Evolutionary conservation across 257 asterid species (phyloP).

Genomic region (Rehmannia glutinosa): DNA sequence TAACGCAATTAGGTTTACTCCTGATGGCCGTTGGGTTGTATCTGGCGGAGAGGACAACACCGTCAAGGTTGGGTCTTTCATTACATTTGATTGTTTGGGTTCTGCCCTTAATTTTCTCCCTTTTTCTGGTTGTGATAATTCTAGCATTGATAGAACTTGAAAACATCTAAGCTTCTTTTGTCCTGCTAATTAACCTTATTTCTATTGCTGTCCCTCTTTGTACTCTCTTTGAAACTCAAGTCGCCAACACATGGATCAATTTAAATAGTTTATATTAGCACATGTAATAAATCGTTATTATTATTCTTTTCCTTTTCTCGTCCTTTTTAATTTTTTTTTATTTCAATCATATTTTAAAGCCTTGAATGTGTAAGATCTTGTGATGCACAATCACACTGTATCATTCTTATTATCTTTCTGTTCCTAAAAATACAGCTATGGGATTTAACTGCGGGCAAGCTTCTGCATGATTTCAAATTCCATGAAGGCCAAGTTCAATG

Average conservation of each 20-base stretch:
- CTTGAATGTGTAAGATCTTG: neutral
- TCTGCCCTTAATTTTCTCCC: neutral
- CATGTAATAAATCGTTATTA: neutral
- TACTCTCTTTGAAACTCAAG: neutral
- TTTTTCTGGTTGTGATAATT: constrained; percentile 12
- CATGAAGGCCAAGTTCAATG: constrained; percentile 94
- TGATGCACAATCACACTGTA: neutral
- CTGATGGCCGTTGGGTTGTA: constrained; percentile 99
- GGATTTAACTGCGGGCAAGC: constrained; percentile 99
- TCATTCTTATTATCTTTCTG: constrained; percentile 16
- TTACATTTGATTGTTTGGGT: constrained; percentile 11
- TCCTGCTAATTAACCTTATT: neutral
- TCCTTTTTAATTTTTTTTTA: neutral
- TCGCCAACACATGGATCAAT: neutral
- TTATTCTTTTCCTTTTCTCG: neutral
- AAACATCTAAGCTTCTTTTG: constrained; percentile 7
- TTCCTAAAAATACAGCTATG: constrained; percentile 70
- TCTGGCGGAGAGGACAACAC: constrained; percentile 99
- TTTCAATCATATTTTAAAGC: neutral
- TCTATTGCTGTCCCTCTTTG: constrained; percentile 3
- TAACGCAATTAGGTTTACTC: constrained; percentile 88
- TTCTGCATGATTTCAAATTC: constrained; percentile 86
- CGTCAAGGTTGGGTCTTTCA: constrained; percentile 62
- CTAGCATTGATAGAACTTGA: constrained; percentile 17
- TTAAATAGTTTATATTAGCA: neutral